Evolutionary conservation across 2,329 filamentous ascomycete genomes (phyloP), one percentile per base, ranked within the genome.

Genomic region (Aotearoamyces nothofagi): DNA sequence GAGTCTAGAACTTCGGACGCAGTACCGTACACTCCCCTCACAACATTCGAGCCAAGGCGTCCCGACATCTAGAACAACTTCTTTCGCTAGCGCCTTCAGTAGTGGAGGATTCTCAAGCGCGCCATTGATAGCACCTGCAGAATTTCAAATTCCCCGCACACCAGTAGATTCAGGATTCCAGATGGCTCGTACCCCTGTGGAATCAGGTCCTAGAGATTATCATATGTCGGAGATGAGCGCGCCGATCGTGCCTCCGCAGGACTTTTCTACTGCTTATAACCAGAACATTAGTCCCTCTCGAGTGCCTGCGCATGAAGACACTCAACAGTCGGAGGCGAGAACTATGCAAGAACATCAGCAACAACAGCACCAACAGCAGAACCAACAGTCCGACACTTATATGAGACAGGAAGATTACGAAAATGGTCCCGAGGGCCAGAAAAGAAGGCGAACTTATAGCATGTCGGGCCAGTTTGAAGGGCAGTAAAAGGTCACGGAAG

Each of bases 191-290:
- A 60, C 58, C 3, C 53, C 56, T 9, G 47, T 46, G 15, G 47
- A 55, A 32, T 34, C 49, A 34, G 42, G 49, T 53, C 16, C 50
- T 48, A 30, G 45, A 12, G 62, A 68, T 30, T 68, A 66, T 43
- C 57, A 57, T 9, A 60, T 65, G 42, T 55, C 64, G 3, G 65
- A 69, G 41, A 54, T 69, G 52, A 66, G 60, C 40, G 62, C 65
- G 2, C 64, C 64, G 1, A 65, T 68, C 32, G 57, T 58, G 3
- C 58, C 63, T 3, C 52, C 65, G 0, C 58, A 57, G 29, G 66
- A 70, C 30, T 69, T 69, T 23, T 30, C 39, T 16, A 40, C 32
- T 15, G 43, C 39, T 24, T 47, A 47, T 29, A 40, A 37, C 27
- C 36, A 45, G 16, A 42, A 23, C 23, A 17, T 40, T 9, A 40